These are phyloP conservation scores for Begonia masoniana DNA, from an alignment of 306 rosid species.

Conservation along the genomic window DNA sequence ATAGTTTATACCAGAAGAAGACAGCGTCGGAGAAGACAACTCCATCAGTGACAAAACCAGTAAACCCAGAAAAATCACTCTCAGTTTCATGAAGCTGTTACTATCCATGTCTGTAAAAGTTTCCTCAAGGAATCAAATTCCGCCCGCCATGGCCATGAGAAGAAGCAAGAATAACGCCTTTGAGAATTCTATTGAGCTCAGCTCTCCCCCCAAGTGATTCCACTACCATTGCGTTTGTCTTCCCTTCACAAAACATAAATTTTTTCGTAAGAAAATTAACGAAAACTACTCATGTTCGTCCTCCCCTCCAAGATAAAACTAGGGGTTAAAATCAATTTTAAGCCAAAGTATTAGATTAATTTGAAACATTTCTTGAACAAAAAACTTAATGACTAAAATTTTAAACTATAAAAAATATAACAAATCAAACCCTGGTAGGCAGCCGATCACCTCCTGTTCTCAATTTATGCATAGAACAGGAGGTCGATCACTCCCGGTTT, in stretches of 20 bases:
- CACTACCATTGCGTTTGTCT: constrained; percentile 28
- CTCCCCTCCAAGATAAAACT: constrained; percentile 17
- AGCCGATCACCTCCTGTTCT: no score
- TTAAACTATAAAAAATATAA: no score
- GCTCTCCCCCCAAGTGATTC: constrained; percentile 24
- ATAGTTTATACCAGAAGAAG: constrained; percentile 90
- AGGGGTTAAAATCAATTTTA: no score
- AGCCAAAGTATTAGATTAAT: no score
- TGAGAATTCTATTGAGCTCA: constrained; percentile 27
- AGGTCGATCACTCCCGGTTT: no score
- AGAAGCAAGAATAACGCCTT: constrained; percentile 16
- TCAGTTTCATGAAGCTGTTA: constrained; percentile 24
- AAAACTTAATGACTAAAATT: no score
- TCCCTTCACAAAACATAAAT: constrained; percentile 1
- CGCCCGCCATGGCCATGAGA: constrained; percentile 9
- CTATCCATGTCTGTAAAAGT: constrained; percentile 30
- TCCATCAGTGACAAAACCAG: constrained; percentile 38
- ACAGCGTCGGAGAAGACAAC: constrained; percentile 66
- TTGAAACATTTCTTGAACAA: no score
- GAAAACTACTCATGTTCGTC: constrained; percentile 15
- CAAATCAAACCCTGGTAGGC: no score
- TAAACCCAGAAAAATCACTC: constrained; percentile 18
- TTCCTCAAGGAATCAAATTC: constrained; percentile 17
- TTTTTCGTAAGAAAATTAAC: constrained; percentile 2
- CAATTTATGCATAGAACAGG: no score